Evolutionary conservation across 2,329 filamentous ascomycete species (phyloP).

Genomic region (Aspergillus calidoustus): DNA sequence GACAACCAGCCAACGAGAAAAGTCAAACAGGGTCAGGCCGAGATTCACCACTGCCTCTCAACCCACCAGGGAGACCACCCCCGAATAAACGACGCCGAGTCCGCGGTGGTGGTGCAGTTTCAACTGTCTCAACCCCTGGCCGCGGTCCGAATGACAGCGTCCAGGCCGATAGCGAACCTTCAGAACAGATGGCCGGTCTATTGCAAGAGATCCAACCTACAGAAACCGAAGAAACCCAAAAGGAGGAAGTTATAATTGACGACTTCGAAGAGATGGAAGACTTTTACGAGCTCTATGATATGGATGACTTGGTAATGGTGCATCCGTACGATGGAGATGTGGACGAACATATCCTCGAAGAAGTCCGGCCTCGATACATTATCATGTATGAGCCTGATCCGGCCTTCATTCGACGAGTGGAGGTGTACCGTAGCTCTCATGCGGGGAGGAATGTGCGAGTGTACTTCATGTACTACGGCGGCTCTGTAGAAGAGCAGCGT

Average conservation of each 20-base stretch:
- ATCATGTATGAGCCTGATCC: conserved; percentile 99
- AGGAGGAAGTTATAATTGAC: conserved; percentile 70
- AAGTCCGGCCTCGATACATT: conserved; percentile 89
- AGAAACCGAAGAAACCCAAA: conserved; percentile 74
- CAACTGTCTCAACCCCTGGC: conserved; percentile 51
- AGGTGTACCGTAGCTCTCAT: conserved; percentile 95
- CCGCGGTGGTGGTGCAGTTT: conserved; percentile 72
- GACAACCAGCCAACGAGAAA: conserved; percentile 32
- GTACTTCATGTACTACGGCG: conserved; percentile 96
- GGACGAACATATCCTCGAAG: conserved; percentile 95
- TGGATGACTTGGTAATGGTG: conserved; percentile 83
- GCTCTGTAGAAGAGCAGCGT: conserved; percentile 92
- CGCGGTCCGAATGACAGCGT: conserved; percentile 76
- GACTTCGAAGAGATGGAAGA: conserved; percentile 89
- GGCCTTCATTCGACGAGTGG: conserved; percentile 89
- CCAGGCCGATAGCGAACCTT: conserved; percentile 75
- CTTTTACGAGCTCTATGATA: conserved; percentile 88
- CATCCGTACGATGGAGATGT: conserved; percentile 95
- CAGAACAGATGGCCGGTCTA: conserved; percentile 78
- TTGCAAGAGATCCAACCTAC: conserved; percentile 84
- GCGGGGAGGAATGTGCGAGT: conserved; percentile 85
- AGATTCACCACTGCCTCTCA: conserved; percentile 26
- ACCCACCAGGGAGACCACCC: conserved; percentile 61
- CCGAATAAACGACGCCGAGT: conserved; percentile 87
- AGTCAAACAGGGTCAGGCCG: conserved; percentile 27